These are phyloP conservation scores for Carex arenaria DNA, from an alignment of 202 grass and related monocot genomes.

Conservation along the genomic window DNA sequence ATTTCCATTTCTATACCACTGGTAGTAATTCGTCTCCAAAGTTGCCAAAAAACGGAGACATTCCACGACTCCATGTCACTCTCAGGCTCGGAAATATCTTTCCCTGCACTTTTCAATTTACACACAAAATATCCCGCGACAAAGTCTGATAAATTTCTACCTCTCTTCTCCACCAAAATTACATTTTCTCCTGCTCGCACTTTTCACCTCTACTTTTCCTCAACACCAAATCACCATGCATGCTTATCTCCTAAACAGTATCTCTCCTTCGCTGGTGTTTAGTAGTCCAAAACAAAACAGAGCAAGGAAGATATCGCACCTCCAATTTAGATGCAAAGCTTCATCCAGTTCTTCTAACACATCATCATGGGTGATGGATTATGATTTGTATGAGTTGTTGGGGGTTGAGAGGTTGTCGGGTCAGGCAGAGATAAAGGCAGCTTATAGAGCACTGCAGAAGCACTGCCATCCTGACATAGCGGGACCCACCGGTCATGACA, in stretches of 20 bases:
- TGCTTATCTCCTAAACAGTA: constrained; percentile 4
- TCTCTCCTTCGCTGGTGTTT: background rate
- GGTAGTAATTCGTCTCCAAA: background rate
- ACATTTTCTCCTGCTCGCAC: background rate
- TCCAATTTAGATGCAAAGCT: background rate
- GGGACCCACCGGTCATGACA: constrained; percentile 54
- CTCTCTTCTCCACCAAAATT: background rate
- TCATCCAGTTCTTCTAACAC: constrained; percentile 5
- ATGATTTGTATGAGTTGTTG: constrained; percentile 76
- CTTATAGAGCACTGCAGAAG: constrained; percentile 88
- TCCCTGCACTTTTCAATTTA: background rate
- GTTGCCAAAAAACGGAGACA: background rate
- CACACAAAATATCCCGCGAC: background rate
- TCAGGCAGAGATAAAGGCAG: constrained; percentile 75
- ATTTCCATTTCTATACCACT: background rate
- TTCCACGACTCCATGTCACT: background rate
- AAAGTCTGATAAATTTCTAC: background rate
- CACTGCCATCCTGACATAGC: constrained; percentile 92
- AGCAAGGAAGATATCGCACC: background rate
- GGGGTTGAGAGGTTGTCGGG: constrained; percentile 60
- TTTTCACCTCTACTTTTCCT: background rate
- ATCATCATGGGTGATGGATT: constrained; percentile 54
- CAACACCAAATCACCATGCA: background rate
- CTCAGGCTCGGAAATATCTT: background rate
- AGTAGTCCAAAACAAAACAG: background rate